These are phyloP conservation scores for Tagetes patula DNA, from an alignment of 129 eudicot species.

Conservation along the genomic window DNA sequence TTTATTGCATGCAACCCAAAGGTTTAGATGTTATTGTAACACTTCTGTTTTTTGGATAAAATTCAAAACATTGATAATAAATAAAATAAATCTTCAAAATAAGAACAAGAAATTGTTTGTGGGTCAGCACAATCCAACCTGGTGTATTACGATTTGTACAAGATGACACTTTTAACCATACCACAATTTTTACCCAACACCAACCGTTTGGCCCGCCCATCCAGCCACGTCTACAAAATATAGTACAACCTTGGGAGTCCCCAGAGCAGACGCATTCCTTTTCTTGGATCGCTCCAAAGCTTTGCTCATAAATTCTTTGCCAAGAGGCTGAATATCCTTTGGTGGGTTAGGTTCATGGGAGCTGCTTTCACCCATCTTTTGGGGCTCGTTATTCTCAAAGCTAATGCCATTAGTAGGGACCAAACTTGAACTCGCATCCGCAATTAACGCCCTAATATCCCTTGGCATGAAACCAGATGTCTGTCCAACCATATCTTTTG, in stretches of 20 bases:
- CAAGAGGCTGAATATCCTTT: constrained; percentile 28
- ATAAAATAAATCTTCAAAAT: neutral
- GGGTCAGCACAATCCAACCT: neutral
- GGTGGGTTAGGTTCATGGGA: constrained; percentile 32
- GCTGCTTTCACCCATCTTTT: constrained; percentile 25
- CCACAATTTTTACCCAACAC: neutral
- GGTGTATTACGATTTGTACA: neutral
- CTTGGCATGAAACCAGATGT: constrained; percentile 92
- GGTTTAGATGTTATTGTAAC: neutral
- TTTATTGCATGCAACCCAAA: neutral
- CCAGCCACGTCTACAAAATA: neutral
- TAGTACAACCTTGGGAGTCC: constrained; percentile 81
- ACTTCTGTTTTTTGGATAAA: neutral
- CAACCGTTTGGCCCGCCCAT: neutral
- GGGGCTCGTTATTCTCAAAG: constrained; percentile 38
- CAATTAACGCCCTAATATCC: constrained; percentile 79
- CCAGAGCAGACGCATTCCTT: constrained; percentile 86
- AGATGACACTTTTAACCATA: neutral
- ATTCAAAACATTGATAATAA: neutral
- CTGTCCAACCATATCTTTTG: constrained; percentile 82
- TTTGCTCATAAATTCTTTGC: constrained; percentile 64
- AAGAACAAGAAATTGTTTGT: neutral
- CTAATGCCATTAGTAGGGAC: constrained; percentile 37
- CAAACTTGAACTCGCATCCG: constrained; percentile 80
- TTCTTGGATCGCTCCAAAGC: constrained; percentile 83